phyloP scores from a whole-genome alignment of 1,284 basidiomycete genomes.

The Ceratobasidium sp. region DNA sequence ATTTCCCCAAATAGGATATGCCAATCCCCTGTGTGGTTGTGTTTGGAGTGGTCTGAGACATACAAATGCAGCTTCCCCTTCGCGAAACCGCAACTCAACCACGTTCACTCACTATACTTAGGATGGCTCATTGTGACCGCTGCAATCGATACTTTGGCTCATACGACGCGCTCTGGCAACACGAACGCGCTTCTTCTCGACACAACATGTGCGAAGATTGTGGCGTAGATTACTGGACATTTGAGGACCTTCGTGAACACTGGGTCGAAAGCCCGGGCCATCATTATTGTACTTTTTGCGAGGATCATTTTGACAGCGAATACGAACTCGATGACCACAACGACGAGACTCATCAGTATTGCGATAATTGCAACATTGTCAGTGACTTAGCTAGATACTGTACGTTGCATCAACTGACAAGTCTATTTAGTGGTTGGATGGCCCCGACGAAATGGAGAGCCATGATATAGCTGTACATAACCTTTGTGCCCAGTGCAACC shows the following conservation, averaged over 20 bases:
- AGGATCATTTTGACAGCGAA: slow-evolving; percentile 49
- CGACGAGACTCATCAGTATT: slow-evolving; percentile 11
- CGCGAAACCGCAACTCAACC: not conserved
- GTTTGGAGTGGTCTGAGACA: too few relatives aligned
- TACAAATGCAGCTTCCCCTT: too few relatives aligned
- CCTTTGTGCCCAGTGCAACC: slow-evolving; percentile 17
- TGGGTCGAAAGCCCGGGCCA: slow-evolving; percentile 49
- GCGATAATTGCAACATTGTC: slow-evolving; percentile 6
- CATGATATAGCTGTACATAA: slow-evolving; percentile 8
- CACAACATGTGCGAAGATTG: slow-evolving; percentile 53
- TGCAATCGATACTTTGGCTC: slow-evolving; percentile 49
- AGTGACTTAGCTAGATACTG: not conserved
- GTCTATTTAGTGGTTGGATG: slow-evolving; percentile 5
- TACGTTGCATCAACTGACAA: not conserved
- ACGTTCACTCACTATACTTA: not conserved
- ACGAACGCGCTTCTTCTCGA: not conserved
- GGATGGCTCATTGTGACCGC: slow-evolving; percentile 51
- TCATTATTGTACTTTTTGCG: slow-evolving; percentile 58
- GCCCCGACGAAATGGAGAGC: not conserved
- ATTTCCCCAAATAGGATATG: too few relatives aligned
- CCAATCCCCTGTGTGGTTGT: too few relatives aligned
- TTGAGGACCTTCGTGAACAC: slow-evolving; percentile 28
- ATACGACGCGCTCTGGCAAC: slow-evolving; percentile 44
- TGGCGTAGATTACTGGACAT: slow-evolving; percentile 50
- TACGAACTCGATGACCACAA: slow-evolving; percentile 36